These are phyloP conservation scores for Cercospora zeina DNA, from an alignment of 2,329 filamentous ascomycete genomes.

Conservation along the genomic window DNA sequence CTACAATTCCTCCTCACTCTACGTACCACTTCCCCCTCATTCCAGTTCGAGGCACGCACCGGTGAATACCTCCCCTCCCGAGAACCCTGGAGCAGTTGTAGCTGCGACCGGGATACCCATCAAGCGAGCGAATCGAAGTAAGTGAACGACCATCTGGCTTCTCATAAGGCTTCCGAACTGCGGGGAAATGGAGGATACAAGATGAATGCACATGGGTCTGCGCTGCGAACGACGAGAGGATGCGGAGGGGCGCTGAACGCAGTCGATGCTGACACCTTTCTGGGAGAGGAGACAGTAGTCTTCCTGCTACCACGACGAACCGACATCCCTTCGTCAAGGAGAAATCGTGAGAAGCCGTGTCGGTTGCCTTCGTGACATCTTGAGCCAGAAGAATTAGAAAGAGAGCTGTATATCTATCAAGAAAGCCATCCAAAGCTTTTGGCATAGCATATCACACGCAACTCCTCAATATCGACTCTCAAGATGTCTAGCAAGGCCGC, in stretches of 20 bases:
- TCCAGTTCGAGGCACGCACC: neutral
- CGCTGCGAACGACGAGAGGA: neutral
- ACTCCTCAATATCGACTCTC: conserved; percentile 11
- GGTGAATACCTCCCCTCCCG: neutral
- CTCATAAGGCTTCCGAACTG: conserved; percentile 3
- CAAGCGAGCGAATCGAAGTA: conserved; percentile 18
- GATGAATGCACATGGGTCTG: conserved; percentile 7
- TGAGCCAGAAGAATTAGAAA: neutral
- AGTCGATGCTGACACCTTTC: conserved; percentile 10
- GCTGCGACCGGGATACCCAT: conserved; percentile 10
- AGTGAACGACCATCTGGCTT: conserved; percentile 1
- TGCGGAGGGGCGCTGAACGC: neutral
- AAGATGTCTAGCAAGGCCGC: conserved; percentile 27
- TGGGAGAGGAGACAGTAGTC: conserved; percentile 15
- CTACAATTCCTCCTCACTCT: conserved; percentile 15
- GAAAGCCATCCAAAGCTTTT: conserved; percentile 9
- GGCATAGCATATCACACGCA: neutral
- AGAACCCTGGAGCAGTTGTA: neutral
- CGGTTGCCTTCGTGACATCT: conserved; percentile 4
- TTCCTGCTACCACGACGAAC: conserved; percentile 8
- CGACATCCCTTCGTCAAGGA: conserved; percentile 5
- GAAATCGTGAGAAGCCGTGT: conserved; percentile 2
- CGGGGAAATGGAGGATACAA: conserved; percentile 17
- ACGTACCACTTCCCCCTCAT: conserved; percentile 17
- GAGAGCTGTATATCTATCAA: conserved; percentile 10